A percentile compares a stretch with the other conserved stretches of the same genome.
These are phyloP conservation scores for Saccharomyces uvarum DNA, from an alignment of 1,139 yeast genomes.

Conservation along the genomic window DNA sequence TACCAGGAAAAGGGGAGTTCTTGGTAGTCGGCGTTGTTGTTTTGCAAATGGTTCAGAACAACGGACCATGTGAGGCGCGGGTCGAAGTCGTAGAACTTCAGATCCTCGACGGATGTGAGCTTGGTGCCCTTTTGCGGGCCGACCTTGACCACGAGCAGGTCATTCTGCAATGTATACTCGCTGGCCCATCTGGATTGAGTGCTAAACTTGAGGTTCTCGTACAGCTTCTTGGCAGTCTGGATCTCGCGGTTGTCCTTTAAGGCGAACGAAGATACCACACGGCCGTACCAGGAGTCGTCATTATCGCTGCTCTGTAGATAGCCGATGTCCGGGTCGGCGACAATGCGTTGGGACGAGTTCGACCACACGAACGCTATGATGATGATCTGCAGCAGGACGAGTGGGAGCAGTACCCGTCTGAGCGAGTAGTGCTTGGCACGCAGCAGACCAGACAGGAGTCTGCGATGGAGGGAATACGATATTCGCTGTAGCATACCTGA, in stretches of 20 bases:
- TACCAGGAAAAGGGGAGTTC: constrained; percentile 23
- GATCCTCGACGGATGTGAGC: constrained; percentile 13
- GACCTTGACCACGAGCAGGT: constrained; percentile 12
- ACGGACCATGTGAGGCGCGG: constrained; percentile 24
- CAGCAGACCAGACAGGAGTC: neutral
- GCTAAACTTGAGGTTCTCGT: constrained; percentile 16
- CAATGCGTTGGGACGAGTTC: neutral
- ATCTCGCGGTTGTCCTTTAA: neutral
- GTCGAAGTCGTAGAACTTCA: constrained; percentile 22
- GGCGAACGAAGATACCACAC: neutral
- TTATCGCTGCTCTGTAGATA: neutral
- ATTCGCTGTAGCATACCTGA: neutral
- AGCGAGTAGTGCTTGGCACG: neutral
- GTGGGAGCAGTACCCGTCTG: neutral
- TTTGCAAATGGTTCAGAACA: constrained; percentile 14
- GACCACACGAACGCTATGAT: neutral
- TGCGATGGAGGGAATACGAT: neutral
- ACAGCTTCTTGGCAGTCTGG: constrained; percentile 18
- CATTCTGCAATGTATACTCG: constrained; percentile 13
- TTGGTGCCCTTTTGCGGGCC: constrained; percentile 14
- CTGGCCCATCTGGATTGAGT: constrained; percentile 17
- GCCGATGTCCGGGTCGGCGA: neutral
- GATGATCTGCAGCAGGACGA: neutral
- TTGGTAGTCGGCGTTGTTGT: constrained; percentile 3
- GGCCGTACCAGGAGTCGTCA: neutral